Percentiles rank a stretch among this genome's conserved stretches.
Conservation (phyloP, 2,329 filamentous ascomycete genomes). For the Cladosporium sp. region DNA sequence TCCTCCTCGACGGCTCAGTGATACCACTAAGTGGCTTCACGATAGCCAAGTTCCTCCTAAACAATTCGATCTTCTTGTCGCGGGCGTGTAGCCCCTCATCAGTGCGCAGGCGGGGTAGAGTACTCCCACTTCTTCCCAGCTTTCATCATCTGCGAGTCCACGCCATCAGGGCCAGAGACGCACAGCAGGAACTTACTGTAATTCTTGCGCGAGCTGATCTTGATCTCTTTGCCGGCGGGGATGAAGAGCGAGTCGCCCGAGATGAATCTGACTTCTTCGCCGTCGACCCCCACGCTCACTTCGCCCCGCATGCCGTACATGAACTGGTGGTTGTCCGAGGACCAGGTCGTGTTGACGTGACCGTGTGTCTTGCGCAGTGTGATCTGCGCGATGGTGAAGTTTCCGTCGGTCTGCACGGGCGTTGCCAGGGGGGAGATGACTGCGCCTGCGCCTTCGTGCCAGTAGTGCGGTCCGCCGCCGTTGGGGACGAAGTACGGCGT, state of each 20-base stretch:
- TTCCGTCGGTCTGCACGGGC: slow-evolving; percentile 13
- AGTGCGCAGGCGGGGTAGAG: slow-evolving; percentile 1
- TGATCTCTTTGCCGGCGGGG: background rate
- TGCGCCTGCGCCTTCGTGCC: slow-evolving; percentile 14
- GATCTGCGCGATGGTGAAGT: slow-evolving; percentile 16
- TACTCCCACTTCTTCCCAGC: background rate
- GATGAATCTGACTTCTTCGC: slow-evolving; percentile 5
- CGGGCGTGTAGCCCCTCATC: no score
- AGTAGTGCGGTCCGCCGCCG: slow-evolving; percentile 16
- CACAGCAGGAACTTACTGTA: slow-evolving; percentile 10
- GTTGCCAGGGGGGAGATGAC: slow-evolving; percentile 17
- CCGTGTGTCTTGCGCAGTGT: background rate
- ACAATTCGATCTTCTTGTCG: no score
- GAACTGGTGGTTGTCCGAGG: slow-evolving; percentile 1
- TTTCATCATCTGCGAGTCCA: slow-evolving; percentile 2
- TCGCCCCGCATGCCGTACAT: slow-evolving; percentile 7
- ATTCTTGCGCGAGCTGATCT: background rate
- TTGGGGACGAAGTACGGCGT: slow-evolving; percentile 17
- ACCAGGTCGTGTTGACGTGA: background rate
- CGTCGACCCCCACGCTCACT: background rate
- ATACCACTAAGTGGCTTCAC: no score
- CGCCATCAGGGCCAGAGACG: background rate
- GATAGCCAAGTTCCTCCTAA: no score
- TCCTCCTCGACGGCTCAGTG: no score
- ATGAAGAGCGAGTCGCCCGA: slow-evolving; percentile 5